Conservation (phyloP, 2,329 filamentous ascomycete genomes). For the Cladosporium sp. region DNA sequence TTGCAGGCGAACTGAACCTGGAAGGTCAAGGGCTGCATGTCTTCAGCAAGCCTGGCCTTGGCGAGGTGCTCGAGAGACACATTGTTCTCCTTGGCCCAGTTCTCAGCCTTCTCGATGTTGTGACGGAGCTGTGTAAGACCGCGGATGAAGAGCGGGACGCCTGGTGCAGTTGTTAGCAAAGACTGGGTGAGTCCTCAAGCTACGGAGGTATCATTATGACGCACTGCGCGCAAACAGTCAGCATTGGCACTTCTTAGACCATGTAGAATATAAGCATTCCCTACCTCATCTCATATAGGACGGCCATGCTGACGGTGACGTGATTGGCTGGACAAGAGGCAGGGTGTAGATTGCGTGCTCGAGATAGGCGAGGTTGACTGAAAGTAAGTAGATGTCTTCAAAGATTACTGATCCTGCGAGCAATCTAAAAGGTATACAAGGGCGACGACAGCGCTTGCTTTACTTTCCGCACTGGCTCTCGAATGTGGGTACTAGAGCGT, state of each 20-base stretch:
- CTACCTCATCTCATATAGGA: constrained; percentile 10
- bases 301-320: constrained; percentile 3
- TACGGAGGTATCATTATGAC: not conserved
- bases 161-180: not conserved
- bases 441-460: not conserved
- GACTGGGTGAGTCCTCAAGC: no score
- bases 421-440: not conserved
- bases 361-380: not conserved
- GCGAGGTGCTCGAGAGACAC: constrained; percentile 36
- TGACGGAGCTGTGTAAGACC: constrained; percentile 40
- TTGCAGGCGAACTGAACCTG: constrained; percentile 47
- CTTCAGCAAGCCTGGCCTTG: constrained; percentile 40
- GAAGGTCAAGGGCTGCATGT: constrained; percentile 49
- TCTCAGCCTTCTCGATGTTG: constrained; percentile 44
- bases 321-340: not conserved
- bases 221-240: not conserved
- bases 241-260: not conserved
- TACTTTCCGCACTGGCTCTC: not conserved
- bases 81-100: constrained; percentile 36
- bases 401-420: not conserved
- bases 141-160: constrained; percentile 40
- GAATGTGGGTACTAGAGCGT: not conserved
- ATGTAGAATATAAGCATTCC: not conserved
- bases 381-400: not conserved
- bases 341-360: not conserved